Conservation (phyloP, 73 alveolate genomes). For the Tetrahymena malaccensis region DNA sequence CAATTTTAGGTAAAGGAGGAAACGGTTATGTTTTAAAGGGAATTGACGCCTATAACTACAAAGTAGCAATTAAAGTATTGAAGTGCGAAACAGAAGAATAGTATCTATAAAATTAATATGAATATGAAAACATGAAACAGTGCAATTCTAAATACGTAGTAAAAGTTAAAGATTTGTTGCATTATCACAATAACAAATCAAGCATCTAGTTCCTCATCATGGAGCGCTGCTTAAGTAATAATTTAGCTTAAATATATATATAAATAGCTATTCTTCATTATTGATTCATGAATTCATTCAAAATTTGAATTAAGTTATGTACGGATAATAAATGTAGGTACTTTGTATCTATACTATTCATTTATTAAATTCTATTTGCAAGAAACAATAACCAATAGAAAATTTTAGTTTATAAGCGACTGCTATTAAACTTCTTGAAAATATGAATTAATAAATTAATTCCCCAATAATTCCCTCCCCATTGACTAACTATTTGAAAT, state of each 20-base stretch:
- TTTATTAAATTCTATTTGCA: neutral
- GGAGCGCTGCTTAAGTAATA: neutral
- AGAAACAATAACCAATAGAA: neutral
- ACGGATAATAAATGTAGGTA: neutral
- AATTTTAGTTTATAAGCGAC: too few species aligned
- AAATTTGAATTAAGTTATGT: neutral
- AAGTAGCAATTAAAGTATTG: neutral
- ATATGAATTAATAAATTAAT: too few species aligned
- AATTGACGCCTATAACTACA: neutral
- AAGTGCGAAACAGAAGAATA: neutral
- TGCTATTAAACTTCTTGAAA: neutral
- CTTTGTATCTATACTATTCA: neutral
- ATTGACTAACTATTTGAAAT: too few species aligned
- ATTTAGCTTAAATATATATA: too few species aligned
- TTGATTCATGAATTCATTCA: too few species aligned
- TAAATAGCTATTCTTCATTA: neutral
- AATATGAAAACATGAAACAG: neutral
- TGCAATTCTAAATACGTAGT: neutral
- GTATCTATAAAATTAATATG: neutral
- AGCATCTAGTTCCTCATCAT: neutral
- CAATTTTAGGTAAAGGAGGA: neutral
- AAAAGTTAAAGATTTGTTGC: neutral
- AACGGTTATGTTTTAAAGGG: neutral
- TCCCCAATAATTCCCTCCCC: neutral
- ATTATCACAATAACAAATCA: neutral